A percentile compares a stretch with the other conserved stretches of the same genome.
phyloP scores from a whole-genome alignment of 208 protist species.

The Histomonas meleagridis region DNA sequence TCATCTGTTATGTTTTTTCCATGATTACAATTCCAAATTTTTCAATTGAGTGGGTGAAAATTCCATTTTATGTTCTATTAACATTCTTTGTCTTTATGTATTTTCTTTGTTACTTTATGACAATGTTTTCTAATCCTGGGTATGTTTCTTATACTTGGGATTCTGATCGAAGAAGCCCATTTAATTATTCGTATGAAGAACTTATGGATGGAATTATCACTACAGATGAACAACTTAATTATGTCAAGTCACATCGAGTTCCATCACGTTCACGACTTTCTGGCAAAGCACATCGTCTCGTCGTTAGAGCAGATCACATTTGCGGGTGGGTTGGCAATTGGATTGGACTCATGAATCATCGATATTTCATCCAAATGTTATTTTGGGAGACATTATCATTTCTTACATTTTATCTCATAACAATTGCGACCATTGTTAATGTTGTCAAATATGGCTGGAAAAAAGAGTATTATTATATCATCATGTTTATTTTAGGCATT shows the following conservation, averaged over 20 bases:
- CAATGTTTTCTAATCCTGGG: background rate
- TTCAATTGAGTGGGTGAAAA: too few species aligned
- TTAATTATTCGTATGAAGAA: background rate
- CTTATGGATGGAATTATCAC: background rate
- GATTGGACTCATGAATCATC: slow-evolving; percentile 9
- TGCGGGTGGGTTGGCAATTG: slow-evolving; percentile 28
- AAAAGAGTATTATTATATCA: too few species aligned
- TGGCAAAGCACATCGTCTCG: background rate
- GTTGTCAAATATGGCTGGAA: too few species aligned
- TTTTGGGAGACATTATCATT: too few species aligned
- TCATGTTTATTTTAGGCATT: too few species aligned
- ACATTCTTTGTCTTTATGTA: background rate
- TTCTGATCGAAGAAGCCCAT: background rate
- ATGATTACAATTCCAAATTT: too few species aligned
- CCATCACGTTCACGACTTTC: background rate
- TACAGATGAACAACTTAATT: background rate
- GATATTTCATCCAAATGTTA: background rate
- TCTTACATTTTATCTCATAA: too few species aligned
- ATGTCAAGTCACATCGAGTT: background rate
- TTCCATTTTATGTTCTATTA: too few species aligned
- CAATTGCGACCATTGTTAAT: too few species aligned
- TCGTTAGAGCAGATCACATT: slow-evolving; percentile 1
- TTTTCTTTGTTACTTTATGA: background rate
- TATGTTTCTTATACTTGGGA: background rate
- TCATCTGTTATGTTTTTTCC: too few species aligned